A percentile compares a stretch with the other conserved stretches of the same genome.
These are phyloP conservation scores for Saccharomycopsis phalli DNA, from an alignment of 1,139 yeast species.

Conservation along the genomic window DNA sequence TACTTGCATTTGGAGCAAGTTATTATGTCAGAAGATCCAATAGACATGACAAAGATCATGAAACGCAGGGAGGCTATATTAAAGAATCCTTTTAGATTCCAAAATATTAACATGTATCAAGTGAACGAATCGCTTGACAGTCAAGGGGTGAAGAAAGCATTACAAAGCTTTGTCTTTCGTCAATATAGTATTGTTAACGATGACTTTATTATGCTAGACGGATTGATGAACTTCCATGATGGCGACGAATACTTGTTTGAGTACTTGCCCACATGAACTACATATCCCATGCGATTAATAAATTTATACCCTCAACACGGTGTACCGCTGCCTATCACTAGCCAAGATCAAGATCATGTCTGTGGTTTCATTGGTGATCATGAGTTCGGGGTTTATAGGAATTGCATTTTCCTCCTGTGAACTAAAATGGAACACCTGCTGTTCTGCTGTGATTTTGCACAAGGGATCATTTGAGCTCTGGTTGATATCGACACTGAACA, in stretches of 20 bases:
- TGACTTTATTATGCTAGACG: not conserved
- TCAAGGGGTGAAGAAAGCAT: not conserved
- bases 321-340: not conserved
- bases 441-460: too few species aligned
- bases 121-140: not conserved
- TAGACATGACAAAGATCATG: not conserved
- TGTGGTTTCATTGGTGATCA: not conserved
- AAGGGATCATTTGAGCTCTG: too few species aligned
- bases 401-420: too few species aligned
- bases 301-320: too few species aligned
- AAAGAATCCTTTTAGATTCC: not conserved
- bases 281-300: too few species aligned
- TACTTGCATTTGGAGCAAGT: not conserved
- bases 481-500: too few species aligned
- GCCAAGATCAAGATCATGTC: not conserved
- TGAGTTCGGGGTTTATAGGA: not conserved
- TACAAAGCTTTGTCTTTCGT: not conserved
- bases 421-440: too few species aligned
- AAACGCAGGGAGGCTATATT: not conserved
- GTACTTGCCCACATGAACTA: too few species aligned
- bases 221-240: too few species aligned
- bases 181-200: slow-evolving; percentile 1
- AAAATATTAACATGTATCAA: not conserved
- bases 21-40: not conserved
- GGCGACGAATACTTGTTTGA: too few species aligned